Conservation (phyloP, 2,329 filamentous ascomycete genomes). For the Monosporascus cannonballus region DNA sequence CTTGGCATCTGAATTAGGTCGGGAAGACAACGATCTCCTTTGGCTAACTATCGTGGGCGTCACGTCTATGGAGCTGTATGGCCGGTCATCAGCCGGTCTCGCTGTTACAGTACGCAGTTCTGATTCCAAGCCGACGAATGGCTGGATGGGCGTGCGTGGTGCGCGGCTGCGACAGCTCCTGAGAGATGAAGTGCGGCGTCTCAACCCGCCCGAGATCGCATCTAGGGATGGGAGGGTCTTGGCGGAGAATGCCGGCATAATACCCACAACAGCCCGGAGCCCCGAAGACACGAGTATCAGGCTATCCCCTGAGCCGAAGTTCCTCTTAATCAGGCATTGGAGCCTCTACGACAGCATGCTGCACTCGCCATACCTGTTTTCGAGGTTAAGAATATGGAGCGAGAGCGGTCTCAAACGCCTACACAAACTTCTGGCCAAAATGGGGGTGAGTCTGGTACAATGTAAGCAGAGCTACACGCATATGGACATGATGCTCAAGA, state of each 20-base stretch:
- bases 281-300: constrained; percentile 90
- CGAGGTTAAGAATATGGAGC: constrained; percentile 89
- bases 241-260: constrained; percentile 65
- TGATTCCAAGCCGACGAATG: constrained; percentile 52
- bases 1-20: constrained; percentile 86
- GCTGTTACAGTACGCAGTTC: constrained; percentile 53
- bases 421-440: constrained; percentile 93
- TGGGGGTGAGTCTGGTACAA: constrained; percentile 91
- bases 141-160: constrained; percentile 77
- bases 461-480: constrained; percentile 95
- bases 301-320: constrained; percentile 86
- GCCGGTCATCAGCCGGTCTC: constrained; percentile 75
- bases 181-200: constrained; percentile 85
- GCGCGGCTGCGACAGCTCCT: constrained; percentile 80
- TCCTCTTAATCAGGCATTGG: constrained; percentile 92
- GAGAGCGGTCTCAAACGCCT: constrained; percentile 82
- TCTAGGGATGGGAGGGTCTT: constrained; percentile 53
- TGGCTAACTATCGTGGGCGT: constrained; percentile 95
- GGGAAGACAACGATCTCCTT: constrained; percentile 92
- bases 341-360: constrained; percentile 98
- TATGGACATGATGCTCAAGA: constrained; percentile 97
- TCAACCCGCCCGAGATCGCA: constrained; percentile 70
- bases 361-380: constrained; percentile 90
- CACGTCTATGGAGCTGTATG: constrained; percentile 88
- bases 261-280: constrained; percentile 80